These are phyloP conservation scores for Alternaria brassicae DNA, from an alignment of 2,329 filamentous ascomycete species.

Conservation along the genomic window DNA sequence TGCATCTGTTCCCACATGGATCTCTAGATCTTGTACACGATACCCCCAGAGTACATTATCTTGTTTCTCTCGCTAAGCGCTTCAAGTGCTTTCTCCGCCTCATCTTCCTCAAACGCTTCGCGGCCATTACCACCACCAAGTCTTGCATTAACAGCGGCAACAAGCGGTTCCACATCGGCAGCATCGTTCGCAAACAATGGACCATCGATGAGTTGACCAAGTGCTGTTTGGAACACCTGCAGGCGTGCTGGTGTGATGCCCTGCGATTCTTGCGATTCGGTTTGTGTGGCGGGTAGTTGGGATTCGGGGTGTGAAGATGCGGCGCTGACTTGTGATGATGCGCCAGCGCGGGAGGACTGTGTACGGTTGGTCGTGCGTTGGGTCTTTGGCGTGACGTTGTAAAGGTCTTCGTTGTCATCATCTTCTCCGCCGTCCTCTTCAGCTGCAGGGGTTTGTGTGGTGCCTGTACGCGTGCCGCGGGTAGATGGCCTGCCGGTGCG, in stretches of 20 bases:
- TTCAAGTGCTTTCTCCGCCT: slow-evolving; percentile 79
- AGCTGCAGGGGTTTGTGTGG: slow-evolving; percentile 44
- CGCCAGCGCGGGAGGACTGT: slow-evolving; percentile 42
- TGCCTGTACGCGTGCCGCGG: slow-evolving; percentile 37
- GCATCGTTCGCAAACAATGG: slow-evolving; percentile 87
- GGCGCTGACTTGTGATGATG: slow-evolving; percentile 69
- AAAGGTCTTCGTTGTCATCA: slow-evolving; percentile 62
- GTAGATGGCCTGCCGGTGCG: slow-evolving; percentile 52
- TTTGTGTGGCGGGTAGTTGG: slow-evolving; percentile 67
- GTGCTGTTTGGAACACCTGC: slow-evolving; percentile 75
- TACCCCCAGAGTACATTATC: slow-evolving; percentile 72
- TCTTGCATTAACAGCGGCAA: slow-evolving; percentile 79
- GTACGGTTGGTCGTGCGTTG: slow-evolving; percentile 51
- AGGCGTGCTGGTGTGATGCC: slow-evolving; percentile 70
- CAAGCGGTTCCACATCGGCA: slow-evolving; percentile 75
- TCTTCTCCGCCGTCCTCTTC: slow-evolving; percentile 57
- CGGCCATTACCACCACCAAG: slow-evolving; percentile 66
- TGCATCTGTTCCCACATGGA: background rate
- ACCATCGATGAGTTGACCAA: slow-evolving; percentile 84
- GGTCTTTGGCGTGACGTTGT: slow-evolving; percentile 59
- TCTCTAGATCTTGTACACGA: slow-evolving; percentile 57
- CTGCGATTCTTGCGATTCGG: slow-evolving; percentile 47
- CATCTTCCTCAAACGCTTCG: slow-evolving; percentile 69
- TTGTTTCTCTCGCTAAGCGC: slow-evolving; percentile 84
- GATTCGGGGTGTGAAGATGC: slow-evolving; percentile 82